A percentile compares a stretch with the other conserved stretches of the same genome.
These are phyloP conservation scores for Lasiodiplodia citricola DNA, from an alignment of 2,329 filamentous ascomycete species.

Conservation along the genomic window DNA sequence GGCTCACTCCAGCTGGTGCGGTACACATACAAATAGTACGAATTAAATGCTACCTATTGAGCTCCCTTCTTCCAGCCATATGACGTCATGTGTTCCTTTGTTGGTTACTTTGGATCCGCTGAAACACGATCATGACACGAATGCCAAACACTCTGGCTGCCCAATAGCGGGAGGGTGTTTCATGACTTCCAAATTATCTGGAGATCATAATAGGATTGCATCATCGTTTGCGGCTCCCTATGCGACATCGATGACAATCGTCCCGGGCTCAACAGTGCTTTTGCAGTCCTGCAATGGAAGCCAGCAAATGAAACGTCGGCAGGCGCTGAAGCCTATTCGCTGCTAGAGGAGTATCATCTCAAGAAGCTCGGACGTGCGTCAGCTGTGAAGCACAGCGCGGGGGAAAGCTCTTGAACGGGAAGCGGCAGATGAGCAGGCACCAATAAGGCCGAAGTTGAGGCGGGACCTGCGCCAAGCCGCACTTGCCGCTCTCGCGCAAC, in stretches of 20 bases:
- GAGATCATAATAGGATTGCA: neutral
- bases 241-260: neutral
- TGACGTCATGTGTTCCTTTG: conserved; percentile 5
- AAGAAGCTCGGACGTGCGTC: neutral
- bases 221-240: neutral
- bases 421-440: conserved; percentile 1
- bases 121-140: neutral
- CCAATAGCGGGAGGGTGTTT: neutral
- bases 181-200: neutral
- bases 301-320: neutral
- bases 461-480: conserved; percentile 16
- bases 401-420: neutral
- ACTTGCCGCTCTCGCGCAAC: conserved; percentile 12
- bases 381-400: neutral
- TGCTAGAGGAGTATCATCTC: neutral
- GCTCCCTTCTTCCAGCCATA: neutral
- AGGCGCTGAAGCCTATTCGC: neutral
- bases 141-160: neutral
- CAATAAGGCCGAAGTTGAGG: conserved; percentile 11
- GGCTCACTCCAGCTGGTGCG: conserved; percentile 24
- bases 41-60: neutral
- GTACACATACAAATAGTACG: conserved; percentile 19
- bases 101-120: neutral
- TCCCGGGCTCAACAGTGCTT: neutral
- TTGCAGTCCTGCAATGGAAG: neutral